Evolutionary conservation across 768 basidiomycete genomes (phyloP).

Genomic region (Phallus indusiatus): DNA sequence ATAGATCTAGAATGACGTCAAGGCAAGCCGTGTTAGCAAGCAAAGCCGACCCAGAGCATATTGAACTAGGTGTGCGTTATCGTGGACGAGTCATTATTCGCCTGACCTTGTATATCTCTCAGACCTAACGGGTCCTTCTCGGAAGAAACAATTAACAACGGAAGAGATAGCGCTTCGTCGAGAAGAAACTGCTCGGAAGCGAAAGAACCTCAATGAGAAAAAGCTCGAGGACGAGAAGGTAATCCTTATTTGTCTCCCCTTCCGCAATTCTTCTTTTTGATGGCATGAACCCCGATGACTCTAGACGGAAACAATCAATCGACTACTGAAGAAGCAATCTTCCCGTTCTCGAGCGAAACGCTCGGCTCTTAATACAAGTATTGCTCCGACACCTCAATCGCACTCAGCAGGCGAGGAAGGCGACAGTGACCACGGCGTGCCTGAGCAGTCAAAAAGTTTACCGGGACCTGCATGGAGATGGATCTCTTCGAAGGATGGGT

Average conservation of each 20-base stretch:
- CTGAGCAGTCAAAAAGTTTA: not conserved
- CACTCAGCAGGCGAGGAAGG: constrained; percentile 3
- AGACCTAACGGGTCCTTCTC: not conserved
- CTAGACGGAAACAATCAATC: constrained; percentile 82
- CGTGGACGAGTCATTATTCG: constrained; percentile 2
- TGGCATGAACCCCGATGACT: not conserved
- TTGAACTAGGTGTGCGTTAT: constrained; percentile 43
- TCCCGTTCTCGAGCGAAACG: constrained; percentile 8
- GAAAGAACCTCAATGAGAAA: constrained; percentile 73
- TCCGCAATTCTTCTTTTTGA: not conserved
- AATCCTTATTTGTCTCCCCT: constrained; percentile 3
- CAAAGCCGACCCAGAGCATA: constrained; percentile 53
- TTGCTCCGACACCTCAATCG: constrained; percentile 3
- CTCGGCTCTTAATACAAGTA: not conserved
- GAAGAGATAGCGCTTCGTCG: constrained; percentile 63
- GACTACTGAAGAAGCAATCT: constrained; percentile 78
- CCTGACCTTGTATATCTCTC: constrained; percentile 19
- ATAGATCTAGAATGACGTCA: constrained; percentile 22
- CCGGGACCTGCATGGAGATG: constrained; percentile 7
- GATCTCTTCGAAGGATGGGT: not conserved
- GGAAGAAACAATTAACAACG: constrained; percentile 60
- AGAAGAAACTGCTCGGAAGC: constrained; percentile 76
- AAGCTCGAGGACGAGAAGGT: constrained; percentile 84
- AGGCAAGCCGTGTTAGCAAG: constrained; percentile 66
- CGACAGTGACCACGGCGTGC: constrained; percentile 3